These are phyloP conservation scores for Ophiostoma montium DNA, from an alignment of 2,329 filamentous ascomycete genomes.

Conservation along the genomic window DNA sequence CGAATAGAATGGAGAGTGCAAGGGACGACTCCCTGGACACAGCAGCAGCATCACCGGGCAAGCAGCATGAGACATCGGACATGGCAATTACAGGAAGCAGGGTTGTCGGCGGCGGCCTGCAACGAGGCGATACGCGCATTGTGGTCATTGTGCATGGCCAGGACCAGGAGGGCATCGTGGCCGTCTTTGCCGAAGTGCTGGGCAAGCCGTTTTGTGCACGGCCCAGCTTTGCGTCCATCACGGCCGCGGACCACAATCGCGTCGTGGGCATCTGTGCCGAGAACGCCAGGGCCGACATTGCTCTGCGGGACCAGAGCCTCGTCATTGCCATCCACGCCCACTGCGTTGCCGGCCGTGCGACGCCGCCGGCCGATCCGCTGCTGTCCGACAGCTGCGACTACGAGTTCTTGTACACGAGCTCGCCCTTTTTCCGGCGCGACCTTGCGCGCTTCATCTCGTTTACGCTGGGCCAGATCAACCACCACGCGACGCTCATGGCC, in stretches of 20 bases:
- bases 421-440: conserved; percentile 59
- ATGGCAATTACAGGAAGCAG: conserved; percentile 18
- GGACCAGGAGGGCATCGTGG: conserved; percentile 60
- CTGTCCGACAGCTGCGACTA: conserved; percentile 64
- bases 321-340: conserved; percentile 64
- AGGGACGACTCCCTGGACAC: background rate
- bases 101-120: conserved; percentile 32
- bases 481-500: conserved; percentile 62
- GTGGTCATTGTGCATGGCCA: conserved; percentile 55
- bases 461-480: conserved; percentile 63
- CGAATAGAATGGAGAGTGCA: too few species aligned
- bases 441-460: conserved; percentile 68
- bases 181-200: conserved; percentile 62
- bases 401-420: conserved; percentile 69
- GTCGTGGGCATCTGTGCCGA: conserved; percentile 52
- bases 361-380: conserved; percentile 48
- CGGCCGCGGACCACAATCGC: conserved; percentile 41
- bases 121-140: conserved; percentile 41
- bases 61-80: background rate
- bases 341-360: conserved; percentile 57
- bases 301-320: conserved; percentile 40
- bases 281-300: conserved; percentile 42
- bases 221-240: conserved; percentile 38
- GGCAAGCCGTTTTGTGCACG: conserved; percentile 56
- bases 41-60: background rate